A percentile compares a stretch with the other conserved stretches of the same genome.
Evolutionary conservation across 2,329 filamentous ascomycete species (phyloP).

Genomic region (Fusarium avenaceum): DNA sequence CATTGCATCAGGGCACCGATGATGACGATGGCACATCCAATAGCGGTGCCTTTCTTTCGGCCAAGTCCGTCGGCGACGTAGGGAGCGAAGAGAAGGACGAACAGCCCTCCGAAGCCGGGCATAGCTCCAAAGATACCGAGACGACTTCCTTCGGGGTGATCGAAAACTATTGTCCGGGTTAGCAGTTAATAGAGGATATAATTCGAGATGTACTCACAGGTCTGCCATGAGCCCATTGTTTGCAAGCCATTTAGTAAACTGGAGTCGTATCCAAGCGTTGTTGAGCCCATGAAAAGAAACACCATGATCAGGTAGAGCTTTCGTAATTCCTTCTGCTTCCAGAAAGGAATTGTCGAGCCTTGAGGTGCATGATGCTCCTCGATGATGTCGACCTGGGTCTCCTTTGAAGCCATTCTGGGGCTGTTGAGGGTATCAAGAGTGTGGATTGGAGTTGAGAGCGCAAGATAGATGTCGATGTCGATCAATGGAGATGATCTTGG

Average conservation of each 20-base stretch:
- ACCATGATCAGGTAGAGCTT: constrained; percentile 46
- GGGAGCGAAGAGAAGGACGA: constrained; percentile 45
- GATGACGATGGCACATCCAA: constrained; percentile 40
- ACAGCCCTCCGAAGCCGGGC: constrained; percentile 44
- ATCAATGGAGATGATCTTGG: not conserved
- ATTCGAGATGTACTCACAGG: constrained; percentile 11
- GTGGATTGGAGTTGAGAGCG: too few species aligned
- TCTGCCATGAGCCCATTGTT: constrained; percentile 44
- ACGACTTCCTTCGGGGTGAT: constrained; percentile 42
- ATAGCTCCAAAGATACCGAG: constrained; percentile 47
- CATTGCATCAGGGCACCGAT: constrained; percentile 43
- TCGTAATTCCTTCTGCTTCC: constrained; percentile 44
- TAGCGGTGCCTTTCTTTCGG: constrained; percentile 42
- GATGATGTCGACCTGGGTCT: constrained; percentile 22
- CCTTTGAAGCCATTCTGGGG: constrained; percentile 23
- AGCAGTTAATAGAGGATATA: too few species aligned
- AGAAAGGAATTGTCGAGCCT: constrained; percentile 37
- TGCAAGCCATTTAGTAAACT: constrained; percentile 42
- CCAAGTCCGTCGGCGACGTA: constrained; percentile 46
- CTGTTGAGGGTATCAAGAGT: too few species aligned
- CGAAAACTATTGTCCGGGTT: constrained; percentile 31
- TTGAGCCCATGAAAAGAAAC: constrained; percentile 46
- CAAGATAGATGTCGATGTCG: too few species aligned
- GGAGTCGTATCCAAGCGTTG: constrained; percentile 41
- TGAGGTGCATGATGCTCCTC: constrained; percentile 21